Base-by-base conservation (phyloP, 164 flowering plant species). In the Chloranthus sessilifolius region DNA sequence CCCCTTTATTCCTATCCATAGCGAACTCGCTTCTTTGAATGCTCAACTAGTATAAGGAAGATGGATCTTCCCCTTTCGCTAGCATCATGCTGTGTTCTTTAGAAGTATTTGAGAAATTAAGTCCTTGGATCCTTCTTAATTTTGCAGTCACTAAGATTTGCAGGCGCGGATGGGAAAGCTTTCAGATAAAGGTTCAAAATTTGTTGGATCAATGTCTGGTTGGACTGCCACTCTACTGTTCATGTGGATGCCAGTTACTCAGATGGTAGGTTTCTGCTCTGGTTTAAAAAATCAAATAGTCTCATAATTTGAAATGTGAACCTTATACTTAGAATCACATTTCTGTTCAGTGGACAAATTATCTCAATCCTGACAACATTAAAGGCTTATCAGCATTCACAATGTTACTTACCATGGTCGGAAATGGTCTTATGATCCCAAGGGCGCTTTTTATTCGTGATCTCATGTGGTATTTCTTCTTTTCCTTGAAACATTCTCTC, bases 211-310 rank as follows among this genome's bases (percentile, higher is more conserved):
- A 38, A 56, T 82, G 59, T 88, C 99, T 56, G 99, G 95, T 37
- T 92, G 99, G 99, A 88, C 96, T 4, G 96, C 99, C 15, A 92
- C 99, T n/a, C 77, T 86, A 56, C 95, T 92, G 50, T 92, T 92
- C 77, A 92, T 88, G 99, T 92, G 99, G 99, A 92, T 92, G 99
- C 95, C 96, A 35, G 70, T 92, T 38, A 65, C 96, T 29, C 99
- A 92, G 67, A 77, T 83, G 95, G 99, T 92, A 71, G 52, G 20
- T 22, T 45, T 25, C 2, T 11, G 15, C 6, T 49, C 34, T 37
- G 12, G 45, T 5, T 30, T 48, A 41, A 22, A 25, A 60, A 25
- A 19, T 15, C 34, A 34, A 38, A 20, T 27, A 12, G 14, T 27
- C 46, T 7, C 24, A 17, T 21, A 22, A 24, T 37, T 11, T 53